Percentiles rank a stretch among this genome's conserved stretches.
Conservation (phyloP, 2,329 filamentous ascomycete genomes). For the Orbilia ellipsospora region DNA sequence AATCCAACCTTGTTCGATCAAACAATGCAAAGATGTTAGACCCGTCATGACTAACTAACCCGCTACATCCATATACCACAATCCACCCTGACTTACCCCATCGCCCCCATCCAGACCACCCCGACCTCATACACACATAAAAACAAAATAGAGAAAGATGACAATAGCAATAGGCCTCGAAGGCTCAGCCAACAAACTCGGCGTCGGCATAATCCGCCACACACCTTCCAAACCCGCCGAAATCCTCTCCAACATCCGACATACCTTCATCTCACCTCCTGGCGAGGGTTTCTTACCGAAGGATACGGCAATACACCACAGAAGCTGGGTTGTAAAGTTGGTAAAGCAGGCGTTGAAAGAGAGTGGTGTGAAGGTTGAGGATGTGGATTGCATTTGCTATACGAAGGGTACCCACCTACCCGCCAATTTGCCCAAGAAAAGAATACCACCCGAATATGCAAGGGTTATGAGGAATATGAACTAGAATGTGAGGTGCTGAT, state of each 20-base stretch:
- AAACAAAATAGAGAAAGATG: slow-evolving; percentile 49
- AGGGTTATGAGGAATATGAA: not conserved
- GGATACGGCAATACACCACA: slow-evolving; percentile 93
- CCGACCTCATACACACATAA: not conserved
- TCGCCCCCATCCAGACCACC: not conserved
- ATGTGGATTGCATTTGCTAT: slow-evolving; percentile 93
- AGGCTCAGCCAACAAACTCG: slow-evolving; percentile 97
- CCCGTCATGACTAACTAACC: slow-evolving; percentile 23
- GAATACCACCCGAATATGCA: not conserved
- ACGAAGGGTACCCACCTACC: slow-evolving; percentile 71
- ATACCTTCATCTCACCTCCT: slow-evolving; percentile 91
- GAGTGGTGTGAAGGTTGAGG: slow-evolving; percentile 70
- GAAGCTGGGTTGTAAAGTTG: slow-evolving; percentile 82
- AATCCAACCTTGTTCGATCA: slow-evolving; percentile 51
- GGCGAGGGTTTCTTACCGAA: slow-evolving; percentile 96
- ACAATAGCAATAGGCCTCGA: slow-evolving; percentile 81
- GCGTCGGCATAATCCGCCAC: slow-evolving; percentile 90
- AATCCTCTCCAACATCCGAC: slow-evolving; percentile 91
- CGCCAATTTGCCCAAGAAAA: not conserved
- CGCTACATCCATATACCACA: slow-evolving; percentile 17
- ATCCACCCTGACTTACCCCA: slow-evolving; percentile 7
- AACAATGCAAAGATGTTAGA: slow-evolving; percentile 18
- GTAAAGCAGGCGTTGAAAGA: slow-evolving; percentile 80
- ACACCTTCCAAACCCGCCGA: slow-evolving; percentile 67
- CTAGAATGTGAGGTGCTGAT: not conserved